Percentiles rank a stretch among this genome's conserved stretches.
phyloP scores from a whole-genome alignment of 2,329 filamentous ascomycete species.

The Aplosporella prunicola region DNA sequence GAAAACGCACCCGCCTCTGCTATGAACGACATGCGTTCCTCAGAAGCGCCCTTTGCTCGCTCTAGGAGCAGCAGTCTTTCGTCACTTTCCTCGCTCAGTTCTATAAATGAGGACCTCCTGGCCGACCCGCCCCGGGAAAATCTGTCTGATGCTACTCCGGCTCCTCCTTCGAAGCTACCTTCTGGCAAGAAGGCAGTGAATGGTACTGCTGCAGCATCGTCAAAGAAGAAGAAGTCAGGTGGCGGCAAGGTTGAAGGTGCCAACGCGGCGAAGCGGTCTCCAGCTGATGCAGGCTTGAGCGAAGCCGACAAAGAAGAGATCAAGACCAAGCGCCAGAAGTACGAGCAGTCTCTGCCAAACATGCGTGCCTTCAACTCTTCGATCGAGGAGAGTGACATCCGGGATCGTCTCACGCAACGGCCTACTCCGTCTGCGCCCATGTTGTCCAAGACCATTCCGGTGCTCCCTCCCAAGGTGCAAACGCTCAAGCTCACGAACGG shows the following conservation, averaged over 20 bases:
- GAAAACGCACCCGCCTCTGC: background rate
- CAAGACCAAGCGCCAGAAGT: constrained; percentile 6
- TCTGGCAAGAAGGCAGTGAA: no score
- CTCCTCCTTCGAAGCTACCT: no score
- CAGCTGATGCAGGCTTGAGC: constrained; percentile 7
- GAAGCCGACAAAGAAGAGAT: constrained; percentile 8
- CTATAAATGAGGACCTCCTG: constrained; percentile 8
- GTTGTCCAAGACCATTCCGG: no score
- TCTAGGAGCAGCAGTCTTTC: constrained; percentile 8
- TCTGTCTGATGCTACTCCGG: no score
- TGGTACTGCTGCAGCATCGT: no score
- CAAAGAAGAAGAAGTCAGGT: no score
- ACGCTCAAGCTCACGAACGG: constrained; percentile 10
- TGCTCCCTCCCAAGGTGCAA: constrained; percentile 6
- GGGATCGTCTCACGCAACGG: constrained; percentile 1
- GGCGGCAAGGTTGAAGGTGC: no score
- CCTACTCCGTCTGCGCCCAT: no score
- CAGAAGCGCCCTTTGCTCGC: constrained; percentile 1
- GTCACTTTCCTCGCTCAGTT: constrained; percentile 6
- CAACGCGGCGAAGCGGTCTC: constrained; percentile 5
- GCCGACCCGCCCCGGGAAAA: constrained; percentile 7
- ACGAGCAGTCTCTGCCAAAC: constrained; percentile 1
- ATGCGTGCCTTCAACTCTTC: background rate
- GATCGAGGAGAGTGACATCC: constrained; percentile 5
- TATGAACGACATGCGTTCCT: constrained; percentile 7